phyloP scores from a whole-genome alignment of 1,139 yeast genomes.

The Taphrina pruni region DNA sequence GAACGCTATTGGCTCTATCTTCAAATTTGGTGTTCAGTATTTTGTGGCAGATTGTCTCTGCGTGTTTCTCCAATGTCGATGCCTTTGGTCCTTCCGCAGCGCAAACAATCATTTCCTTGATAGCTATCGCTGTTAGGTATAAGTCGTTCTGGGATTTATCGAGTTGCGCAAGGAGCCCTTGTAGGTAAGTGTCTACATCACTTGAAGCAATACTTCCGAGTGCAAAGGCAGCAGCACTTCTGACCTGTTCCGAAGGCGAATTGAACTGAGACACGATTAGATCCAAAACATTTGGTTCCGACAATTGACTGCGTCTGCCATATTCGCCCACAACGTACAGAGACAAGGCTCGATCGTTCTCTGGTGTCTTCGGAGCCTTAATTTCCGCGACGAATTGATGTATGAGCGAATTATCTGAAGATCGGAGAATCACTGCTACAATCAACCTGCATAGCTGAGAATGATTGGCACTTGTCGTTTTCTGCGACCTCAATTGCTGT shows the following conservation, averaged over 20 bases:
- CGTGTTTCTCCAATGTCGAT: constrained; percentile 31
- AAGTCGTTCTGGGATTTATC: constrained; percentile 51
- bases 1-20: constrained; percentile 50
- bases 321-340: constrained; percentile 30
- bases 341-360: constrained; percentile 19
- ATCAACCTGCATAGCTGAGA: constrained; percentile 2
- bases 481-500: not conserved
- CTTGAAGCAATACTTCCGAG: constrained; percentile 60
- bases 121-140: constrained; percentile 40
- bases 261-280: constrained; percentile 49
- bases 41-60: constrained; percentile 48
- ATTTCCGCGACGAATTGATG: constrained; percentile 9
- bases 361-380: constrained; percentile 32
- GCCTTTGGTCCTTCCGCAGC: constrained; percentile 24
- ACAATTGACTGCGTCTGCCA: constrained; percentile 18
- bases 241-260: constrained; percentile 51
- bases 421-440: not conserved
- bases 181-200: constrained; percentile 53
- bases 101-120: constrained; percentile 43
- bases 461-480: not conserved
- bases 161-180: constrained; percentile 52
- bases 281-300: constrained; percentile 48
- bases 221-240: constrained; percentile 60
- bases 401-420: not conserved
- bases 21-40: constrained; percentile 46